These are phyloP conservation scores for Apium graveolens DNA, from an alignment of 129 eudicot species.

Conservation along the genomic window DNA sequence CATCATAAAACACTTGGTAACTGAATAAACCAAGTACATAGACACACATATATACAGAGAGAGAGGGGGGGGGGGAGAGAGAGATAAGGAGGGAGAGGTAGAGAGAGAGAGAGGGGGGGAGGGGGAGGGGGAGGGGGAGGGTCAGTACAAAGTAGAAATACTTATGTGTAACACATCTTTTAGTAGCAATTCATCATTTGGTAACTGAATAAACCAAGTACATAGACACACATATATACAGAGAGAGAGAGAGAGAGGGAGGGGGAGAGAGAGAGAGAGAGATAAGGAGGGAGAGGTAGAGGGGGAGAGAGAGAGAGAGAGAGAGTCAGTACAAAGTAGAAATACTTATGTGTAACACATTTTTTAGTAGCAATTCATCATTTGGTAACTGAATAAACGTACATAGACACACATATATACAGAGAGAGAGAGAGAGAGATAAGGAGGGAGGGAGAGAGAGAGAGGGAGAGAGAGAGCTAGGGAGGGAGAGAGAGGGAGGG, in stretches of 20 bases:
- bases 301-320: neutral
- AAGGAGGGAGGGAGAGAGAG: too few species aligned
- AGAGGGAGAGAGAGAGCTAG: too few species aligned
- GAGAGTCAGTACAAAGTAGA: too few species aligned
- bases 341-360: too few species aligned
- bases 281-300: neutral
- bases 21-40: neutral
- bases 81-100: neutral
- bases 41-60: neutral
- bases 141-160: neutral
- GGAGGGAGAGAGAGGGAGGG: neutral
- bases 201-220: neutral
- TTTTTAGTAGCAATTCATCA: too few species aligned
- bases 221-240: neutral
- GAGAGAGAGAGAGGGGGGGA: neutral
- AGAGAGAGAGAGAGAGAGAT: too few species aligned
- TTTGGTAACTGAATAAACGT: too few species aligned
- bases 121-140: too few species aligned
- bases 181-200: neutral
- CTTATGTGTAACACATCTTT: neutral
- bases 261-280: neutral
- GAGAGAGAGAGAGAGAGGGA: neutral
- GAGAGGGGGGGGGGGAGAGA: too few species aligned
- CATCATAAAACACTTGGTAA: neutral
- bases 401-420: too few species aligned